phyloP scores from a whole-genome alignment of 345 rosid genomes.

The Brassica carinata region DNA sequence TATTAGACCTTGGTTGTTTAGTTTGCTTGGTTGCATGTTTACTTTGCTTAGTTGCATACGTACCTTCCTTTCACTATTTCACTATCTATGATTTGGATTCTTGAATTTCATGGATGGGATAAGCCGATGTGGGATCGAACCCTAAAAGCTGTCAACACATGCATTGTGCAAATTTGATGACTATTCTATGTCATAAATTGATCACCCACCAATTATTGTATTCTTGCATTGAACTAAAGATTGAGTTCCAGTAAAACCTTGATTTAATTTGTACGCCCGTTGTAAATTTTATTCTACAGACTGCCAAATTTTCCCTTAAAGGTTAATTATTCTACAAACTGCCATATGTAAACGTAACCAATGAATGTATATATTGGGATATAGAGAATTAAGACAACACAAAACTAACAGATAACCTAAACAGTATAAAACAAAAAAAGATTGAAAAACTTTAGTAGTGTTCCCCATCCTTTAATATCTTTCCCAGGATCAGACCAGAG shows the following conservation, averaged over 20 bases:
- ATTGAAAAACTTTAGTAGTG: not conserved
- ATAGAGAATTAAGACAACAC: slow-evolving; percentile 19
- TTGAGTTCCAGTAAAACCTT: not conserved
- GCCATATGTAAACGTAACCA: not conserved
- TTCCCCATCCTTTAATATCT: slow-evolving; percentile 92
- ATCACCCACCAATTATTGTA: not conserved
- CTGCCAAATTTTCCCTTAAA: not conserved
- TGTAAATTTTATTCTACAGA: not conserved
- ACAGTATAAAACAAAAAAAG: slow-evolving; percentile 31
- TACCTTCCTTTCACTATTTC: not conserved
- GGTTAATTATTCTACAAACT: not conserved
- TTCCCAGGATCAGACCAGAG: slow-evolving; percentile 97
- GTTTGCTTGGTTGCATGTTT: not conserved
- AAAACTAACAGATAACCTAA: slow-evolving; percentile 11
- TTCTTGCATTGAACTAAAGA: not conserved
- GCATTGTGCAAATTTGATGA: not conserved
- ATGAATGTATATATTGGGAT: slow-evolving; percentile 20
- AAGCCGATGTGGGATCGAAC: not conserved
- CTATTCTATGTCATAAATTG: not conserved
- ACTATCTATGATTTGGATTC: not conserved
- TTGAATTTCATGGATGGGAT: not conserved
- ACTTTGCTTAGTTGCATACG: not conserved
- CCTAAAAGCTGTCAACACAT: not conserved
- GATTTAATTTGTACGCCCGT: not conserved
- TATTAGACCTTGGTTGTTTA: not conserved